Conservation (phyloP, 768 basidiomycete species). For the Mrakia blollopis region DNA sequence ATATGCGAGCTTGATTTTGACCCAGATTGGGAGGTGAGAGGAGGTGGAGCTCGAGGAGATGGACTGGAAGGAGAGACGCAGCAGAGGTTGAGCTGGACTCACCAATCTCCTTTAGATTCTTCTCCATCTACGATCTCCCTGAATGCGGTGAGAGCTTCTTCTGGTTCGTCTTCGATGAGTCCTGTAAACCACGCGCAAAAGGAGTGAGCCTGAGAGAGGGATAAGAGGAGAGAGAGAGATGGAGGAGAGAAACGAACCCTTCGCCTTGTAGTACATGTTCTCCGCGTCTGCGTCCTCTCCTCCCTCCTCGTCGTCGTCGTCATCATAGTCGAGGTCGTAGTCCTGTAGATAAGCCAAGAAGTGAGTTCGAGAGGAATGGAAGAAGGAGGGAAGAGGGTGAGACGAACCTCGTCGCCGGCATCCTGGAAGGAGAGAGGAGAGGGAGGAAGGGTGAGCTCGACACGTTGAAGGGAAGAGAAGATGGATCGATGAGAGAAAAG, state of each 20-base stretch:
- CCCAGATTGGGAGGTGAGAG: too few relatives aligned
- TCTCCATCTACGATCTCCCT: constrained; percentile 82
- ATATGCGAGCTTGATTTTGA: not conserved
- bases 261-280: constrained; percentile 97
- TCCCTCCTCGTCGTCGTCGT: constrained; percentile 63
- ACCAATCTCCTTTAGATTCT: constrained; percentile 93
- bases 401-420: constrained; percentile 45
- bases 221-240: not conserved
- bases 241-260: constrained; percentile 58
- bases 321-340: constrained; percentile 95
- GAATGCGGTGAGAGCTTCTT: constrained; percentile 86
- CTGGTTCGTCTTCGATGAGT: constrained; percentile 73
- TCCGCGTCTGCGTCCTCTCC: constrained; percentile 85
- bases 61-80: not conserved
- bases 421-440: constrained; percentile 36
- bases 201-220: not conserved
- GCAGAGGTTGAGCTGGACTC: constrained; percentile 37
- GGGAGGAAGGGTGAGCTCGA: not conserved
- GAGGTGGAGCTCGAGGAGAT: not conserved
- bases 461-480: not conserved
- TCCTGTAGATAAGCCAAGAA: constrained; percentile 52
- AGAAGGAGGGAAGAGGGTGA: not conserved
- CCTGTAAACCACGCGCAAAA: not conserved
- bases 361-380: not conserved
- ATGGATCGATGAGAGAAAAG: not conserved